Evolutionary conservation across 148 eudicot species (phyloP).

Genomic region (Spergularia bocconei): DNA sequence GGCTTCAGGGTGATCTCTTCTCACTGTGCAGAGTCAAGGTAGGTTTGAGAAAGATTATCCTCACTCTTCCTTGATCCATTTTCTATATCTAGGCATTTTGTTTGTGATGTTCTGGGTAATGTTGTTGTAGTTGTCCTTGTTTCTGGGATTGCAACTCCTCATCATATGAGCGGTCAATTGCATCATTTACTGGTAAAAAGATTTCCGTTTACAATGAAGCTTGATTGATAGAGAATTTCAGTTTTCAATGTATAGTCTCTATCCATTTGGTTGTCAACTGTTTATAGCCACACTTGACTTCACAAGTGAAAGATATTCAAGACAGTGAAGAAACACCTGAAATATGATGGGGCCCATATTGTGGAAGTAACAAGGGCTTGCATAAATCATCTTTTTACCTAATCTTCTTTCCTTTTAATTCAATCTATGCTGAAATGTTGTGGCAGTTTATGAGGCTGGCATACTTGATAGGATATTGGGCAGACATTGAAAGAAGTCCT

Average conservation of each 20-base stretch:
- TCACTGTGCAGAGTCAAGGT: conserved; percentile 90
- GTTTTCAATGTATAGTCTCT: neutral
- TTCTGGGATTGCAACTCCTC: too few species aligned
- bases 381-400: neutral
- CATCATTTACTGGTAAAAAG: neutral
- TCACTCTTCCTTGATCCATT: neutral
- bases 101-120: neutral
- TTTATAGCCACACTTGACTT: neutral
- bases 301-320: neutral
- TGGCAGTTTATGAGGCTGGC: conserved; percentile 98
- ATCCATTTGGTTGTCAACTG: neutral
- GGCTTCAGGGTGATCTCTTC: conserved; percentile 86
- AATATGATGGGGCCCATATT: neutral
- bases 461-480: conserved; percentile 85
- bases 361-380: neutral
- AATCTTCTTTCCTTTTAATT: neutral
- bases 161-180: neutral
- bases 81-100: conserved; percentile 6
- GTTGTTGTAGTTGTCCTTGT: too few species aligned
- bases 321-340: neutral
- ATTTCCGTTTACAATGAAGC: neutral
- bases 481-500: conserved; percentile 84
- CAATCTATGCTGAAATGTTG: conserved; percentile 5
- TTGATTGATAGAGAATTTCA: neutral
- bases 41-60: neutral